Conservation (phyloP, 1,139 yeast genomes). For the Yamadazyma sp. region DNA sequence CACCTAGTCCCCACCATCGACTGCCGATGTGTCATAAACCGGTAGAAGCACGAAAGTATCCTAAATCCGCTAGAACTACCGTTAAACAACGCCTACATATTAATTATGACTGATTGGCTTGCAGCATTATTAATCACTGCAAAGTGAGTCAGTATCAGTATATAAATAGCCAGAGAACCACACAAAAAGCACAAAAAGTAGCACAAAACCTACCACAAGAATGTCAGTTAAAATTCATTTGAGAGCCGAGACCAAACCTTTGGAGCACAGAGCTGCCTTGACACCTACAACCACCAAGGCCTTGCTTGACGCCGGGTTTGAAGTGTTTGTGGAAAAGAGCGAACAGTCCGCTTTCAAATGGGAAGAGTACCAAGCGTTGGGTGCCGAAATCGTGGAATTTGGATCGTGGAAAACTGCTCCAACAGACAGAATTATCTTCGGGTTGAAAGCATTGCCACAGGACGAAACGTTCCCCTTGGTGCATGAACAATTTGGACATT, state of each 20-base stretch:
- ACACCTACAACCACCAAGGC: slow-evolving; percentile 89
- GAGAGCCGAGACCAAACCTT: slow-evolving; percentile 95
- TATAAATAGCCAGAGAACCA: too few species aligned
- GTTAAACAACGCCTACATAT: too few species aligned
- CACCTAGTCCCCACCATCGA: too few species aligned
- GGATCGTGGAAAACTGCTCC: slow-evolving; percentile 95
- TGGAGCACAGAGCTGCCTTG: slow-evolving; percentile 95
- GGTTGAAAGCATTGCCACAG: slow-evolving; percentile 94
- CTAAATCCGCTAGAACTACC: too few species aligned
- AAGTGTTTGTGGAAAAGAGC: slow-evolving; percentile 83
- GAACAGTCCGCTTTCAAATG: slow-evolving; percentile 76
- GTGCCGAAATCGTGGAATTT: slow-evolving; percentile 86
- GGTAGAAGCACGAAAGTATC: too few species aligned
- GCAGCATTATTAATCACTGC: too few species aligned
- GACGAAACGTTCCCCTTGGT: slow-evolving; percentile 84
- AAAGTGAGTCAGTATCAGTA: too few species aligned
- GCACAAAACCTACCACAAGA: not conserved
- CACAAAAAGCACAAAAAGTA: too few species aligned
- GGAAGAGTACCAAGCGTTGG: slow-evolving; percentile 74
- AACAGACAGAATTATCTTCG: slow-evolving; percentile 81
- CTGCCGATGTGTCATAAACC: too few species aligned
- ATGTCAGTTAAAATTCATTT: slow-evolving; percentile 49
- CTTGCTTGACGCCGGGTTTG: slow-evolving; percentile 84
- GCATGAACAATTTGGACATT: slow-evolving; percentile 98
- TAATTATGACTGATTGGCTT: too few species aligned